Evolutionary conservation across 2,329 filamentous ascomycete species (phyloP), one percentile per base, ranked within the genome.

Genomic region (Paecilomyces niveus): DNA sequence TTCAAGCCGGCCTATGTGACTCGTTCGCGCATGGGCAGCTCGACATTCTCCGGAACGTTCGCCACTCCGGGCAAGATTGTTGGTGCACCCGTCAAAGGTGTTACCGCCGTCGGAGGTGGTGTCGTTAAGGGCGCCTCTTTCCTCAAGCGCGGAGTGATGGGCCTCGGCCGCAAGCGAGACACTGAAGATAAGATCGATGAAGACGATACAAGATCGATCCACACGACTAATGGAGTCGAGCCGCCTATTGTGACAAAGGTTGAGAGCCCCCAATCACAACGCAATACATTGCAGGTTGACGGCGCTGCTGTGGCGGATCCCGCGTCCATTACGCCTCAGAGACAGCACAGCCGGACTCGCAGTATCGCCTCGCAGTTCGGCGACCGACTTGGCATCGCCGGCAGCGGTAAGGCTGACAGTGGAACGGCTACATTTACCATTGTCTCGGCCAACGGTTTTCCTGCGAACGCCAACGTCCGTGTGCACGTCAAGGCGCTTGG

Each of bases 1-100:
- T 99, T 99, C 85, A 91, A 91, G 61, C 91, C 94, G 11, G 87
- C 91, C 70, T 99, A 97, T 69, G 88, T 99, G 60, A 89, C 88
- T 13, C 87, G 94, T 57, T 84, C 89, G 11, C 85, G 92, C 54
- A 90, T 97, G 74, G 94, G 94, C 55, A 94, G 92, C 0, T 92
- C 92, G 0, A 97, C 93, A 1, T 96, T 99, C 78, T 88, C 88
- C 0, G 92, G 92, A 32, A 96, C 92, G 0, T 97, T 97, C 72
- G 88, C 87, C 4, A 82, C 87, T 1, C 91, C 94, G 29, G 90
- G 90, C 54, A 92, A 92, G 75, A 92, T 99, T 60, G 89, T 97
- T 29, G 93, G 93, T 39, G 94, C 88, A 18, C 95, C 94, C n/a
- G 88, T 99, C 74, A 97, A 97, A 78, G 92, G 92, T 32, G 87